Evolutionary conservation across 345 rosid species (phyloP).

Genomic region (Gossypioides kirkii): DNA sequence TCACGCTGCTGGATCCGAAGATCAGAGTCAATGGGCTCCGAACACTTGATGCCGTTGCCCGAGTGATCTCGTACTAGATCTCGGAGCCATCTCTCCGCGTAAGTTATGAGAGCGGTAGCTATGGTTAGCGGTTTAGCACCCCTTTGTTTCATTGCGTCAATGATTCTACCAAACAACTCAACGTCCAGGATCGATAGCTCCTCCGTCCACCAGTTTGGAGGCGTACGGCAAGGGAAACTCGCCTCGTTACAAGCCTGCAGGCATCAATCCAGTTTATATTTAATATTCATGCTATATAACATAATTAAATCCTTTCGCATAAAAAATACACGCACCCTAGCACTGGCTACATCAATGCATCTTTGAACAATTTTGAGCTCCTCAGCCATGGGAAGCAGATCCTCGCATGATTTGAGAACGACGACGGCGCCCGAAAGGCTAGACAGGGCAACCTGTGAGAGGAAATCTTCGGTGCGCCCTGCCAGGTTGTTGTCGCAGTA

Average conservation of each 20-base stretch:
- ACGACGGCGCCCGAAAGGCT: slow-evolving; percentile 83
- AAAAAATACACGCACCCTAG: slow-evolving; percentile 38
- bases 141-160: slow-evolving; percentile 57
- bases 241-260: slow-evolving; percentile 70
- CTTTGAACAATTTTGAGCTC: slow-evolving; percentile 65
- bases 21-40: slow-evolving; percentile 30
- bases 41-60: slow-evolving; percentile 42
- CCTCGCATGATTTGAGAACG: slow-evolving; percentile 77
- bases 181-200: slow-evolving; percentile 74
- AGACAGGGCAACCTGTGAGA: slow-evolving; percentile 69
- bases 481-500: slow-evolving; percentile 74
- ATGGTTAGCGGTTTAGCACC: slow-evolving; percentile 60
- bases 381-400: slow-evolving; percentile 69
- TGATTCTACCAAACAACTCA: slow-evolving; percentile 43
- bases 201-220: slow-evolving; percentile 96
- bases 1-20: slow-evolving; percentile 44
- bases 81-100: slow-evolving; percentile 73
- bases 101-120: slow-evolving; percentile 59
- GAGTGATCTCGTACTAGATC: slow-evolving; percentile 86
- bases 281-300: not conserved
- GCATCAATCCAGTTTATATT: not conserved
- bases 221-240: slow-evolving; percentile 76
- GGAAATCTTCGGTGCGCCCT: slow-evolving; percentile 83
- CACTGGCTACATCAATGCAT: slow-evolving; percentile 56
- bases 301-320: not conserved